Percentiles rank a stretch among this genome's conserved stretches.
Evolutionary conservation across 2,329 filamentous ascomycete genomes (phyloP).

Genomic region (Paraphoma sp.): DNA sequence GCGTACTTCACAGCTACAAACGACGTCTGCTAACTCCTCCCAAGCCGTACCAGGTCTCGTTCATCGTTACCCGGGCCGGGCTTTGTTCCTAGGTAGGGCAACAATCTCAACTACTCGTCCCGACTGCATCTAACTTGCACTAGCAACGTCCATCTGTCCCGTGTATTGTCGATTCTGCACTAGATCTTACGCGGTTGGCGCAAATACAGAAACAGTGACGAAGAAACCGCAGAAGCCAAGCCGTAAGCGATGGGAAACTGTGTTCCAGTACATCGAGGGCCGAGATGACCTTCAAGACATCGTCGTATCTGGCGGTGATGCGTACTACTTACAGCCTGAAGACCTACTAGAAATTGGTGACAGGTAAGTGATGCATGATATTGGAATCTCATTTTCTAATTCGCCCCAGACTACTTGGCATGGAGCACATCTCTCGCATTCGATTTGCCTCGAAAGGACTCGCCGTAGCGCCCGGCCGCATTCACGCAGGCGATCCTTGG

Average conservation of each 20-base stretch:
- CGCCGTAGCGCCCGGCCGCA: slow-evolving; percentile 63
- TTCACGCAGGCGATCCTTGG: slow-evolving; percentile 62
- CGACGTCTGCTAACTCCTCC: neutral
- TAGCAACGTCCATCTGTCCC: slow-evolving; percentile 65
- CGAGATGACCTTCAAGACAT: slow-evolving; percentile 62
- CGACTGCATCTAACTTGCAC: neutral
- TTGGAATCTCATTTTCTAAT: slow-evolving; percentile 1
- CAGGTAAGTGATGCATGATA: slow-evolving; percentile 17
- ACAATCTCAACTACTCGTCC: neutral
- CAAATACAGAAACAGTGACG: slow-evolving; percentile 59
- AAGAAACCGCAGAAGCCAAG: slow-evolving; percentile 43
- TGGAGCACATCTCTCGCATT: slow-evolving; percentile 65
- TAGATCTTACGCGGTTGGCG: slow-evolving; percentile 65
- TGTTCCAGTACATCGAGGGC: slow-evolving; percentile 64
- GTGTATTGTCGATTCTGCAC: slow-evolving; percentile 70
- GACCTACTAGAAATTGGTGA: slow-evolving; percentile 62
- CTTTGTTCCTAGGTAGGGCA: slow-evolving; percentile 64
- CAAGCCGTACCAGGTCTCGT: slow-evolving; percentile 62
- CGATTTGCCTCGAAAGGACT: slow-evolving; percentile 69
- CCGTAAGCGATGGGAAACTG: slow-evolving; percentile 62
- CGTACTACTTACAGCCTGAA: slow-evolving; percentile 63
- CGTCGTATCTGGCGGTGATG: slow-evolving; percentile 69
- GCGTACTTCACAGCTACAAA: neutral
- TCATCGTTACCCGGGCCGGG: slow-evolving; percentile 70
- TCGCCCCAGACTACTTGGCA: slow-evolving; percentile 55